Evolutionary conservation across 768 basidiomycete genomes (phyloP), one percentile per base, ranked within the genome.

Genomic region (Mycena belliarum): DNA sequence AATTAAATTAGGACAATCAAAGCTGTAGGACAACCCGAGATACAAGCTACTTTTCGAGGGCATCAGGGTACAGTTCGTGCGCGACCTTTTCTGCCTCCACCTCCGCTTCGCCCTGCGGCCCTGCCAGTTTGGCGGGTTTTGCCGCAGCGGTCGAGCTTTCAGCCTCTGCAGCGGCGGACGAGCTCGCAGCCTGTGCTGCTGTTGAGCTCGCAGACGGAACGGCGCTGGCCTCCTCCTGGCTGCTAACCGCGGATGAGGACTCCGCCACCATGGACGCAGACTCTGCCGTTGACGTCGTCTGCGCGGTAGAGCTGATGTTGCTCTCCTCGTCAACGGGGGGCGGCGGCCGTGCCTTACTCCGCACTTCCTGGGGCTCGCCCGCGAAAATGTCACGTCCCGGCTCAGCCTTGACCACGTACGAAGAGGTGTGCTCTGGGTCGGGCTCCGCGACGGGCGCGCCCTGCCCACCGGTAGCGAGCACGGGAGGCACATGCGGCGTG

Each of bases 311-410:
- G 21, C 53, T 62, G 20, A 76, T 79, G 38, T 79, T 72, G 42
- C 73, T 69, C 56, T 75, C 76, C 60, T 72, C 69, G 40, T 71
- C 73, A 16, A 65, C 67, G 14, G 59, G 65, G 9, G 63, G 45
- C 28, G 60, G 63, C 25, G 59, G 63, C 49, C 60, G 44, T 0
- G 59, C 61, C 46, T 74, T 68, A 63, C 86, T 88, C 72, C 81
- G 82, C 45, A 75, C 66, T 7, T 76, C 76, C 18, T 70, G 73
- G 1, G 73, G 75, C 32, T 78, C 73, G 28, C 76, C 79, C 0
- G 78, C 88, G 65, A 93, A 93, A 56, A 92, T 78, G 67, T 93
- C 86, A 16, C 73, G 78, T 0, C 92, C 91, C 1, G 92, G 91
- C 63, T 90, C 90, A 0, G 88, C 74, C 53, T 82, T 80, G 12